Percentiles rank a stretch among this genome's conserved stretches.
Conservation (phyloP, 257 asterid species). For the Perilla frutescens region DNA sequence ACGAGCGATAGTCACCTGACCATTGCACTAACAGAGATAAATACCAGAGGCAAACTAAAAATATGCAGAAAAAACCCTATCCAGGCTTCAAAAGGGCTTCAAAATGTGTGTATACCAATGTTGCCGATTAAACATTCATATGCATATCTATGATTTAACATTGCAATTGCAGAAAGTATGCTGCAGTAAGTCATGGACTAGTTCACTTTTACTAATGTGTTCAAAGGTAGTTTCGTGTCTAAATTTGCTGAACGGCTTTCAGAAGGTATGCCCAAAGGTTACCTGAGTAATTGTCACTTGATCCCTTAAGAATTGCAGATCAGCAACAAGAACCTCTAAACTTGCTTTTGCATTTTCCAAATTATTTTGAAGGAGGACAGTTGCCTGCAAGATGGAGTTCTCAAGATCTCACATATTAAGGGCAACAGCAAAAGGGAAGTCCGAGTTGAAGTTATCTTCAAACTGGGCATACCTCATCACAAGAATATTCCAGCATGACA, state of each 20-base stretch:
- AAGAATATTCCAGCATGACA: slow-evolving; percentile 93
- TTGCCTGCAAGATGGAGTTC: slow-evolving; percentile 60
- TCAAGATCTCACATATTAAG: slow-evolving; percentile 17
- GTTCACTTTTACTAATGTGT: background rate
- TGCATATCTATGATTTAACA: background rate
- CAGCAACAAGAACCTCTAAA: slow-evolving; percentile 87
- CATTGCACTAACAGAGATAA: slow-evolving; percentile 23
- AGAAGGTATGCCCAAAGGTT: slow-evolving; percentile 19
- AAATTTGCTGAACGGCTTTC: background rate
- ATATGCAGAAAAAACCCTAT: background rate
- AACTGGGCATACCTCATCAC: slow-evolving; percentile 67
- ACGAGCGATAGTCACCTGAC: slow-evolving; percentile 89
- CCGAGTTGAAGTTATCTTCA: slow-evolving; percentile 23
- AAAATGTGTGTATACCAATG: background rate
- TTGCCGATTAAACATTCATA: background rate
- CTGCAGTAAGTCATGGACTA: background rate
- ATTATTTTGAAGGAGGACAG: slow-evolving; percentile 73
- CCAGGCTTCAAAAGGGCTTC: background rate
- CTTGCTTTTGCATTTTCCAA: slow-evolving; percentile 91
- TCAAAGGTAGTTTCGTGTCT: background rate
- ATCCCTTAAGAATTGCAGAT: slow-evolving; percentile 85
- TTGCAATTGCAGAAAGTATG: background rate
- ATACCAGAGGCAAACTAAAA: slow-evolving; percentile 9
- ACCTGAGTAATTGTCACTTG: slow-evolving; percentile 96
- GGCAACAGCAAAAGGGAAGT: background rate